phyloP scores from a whole-genome alignment of 1,284 basidiomycete genomes.

The Tylopilus orsonianus region DNA sequence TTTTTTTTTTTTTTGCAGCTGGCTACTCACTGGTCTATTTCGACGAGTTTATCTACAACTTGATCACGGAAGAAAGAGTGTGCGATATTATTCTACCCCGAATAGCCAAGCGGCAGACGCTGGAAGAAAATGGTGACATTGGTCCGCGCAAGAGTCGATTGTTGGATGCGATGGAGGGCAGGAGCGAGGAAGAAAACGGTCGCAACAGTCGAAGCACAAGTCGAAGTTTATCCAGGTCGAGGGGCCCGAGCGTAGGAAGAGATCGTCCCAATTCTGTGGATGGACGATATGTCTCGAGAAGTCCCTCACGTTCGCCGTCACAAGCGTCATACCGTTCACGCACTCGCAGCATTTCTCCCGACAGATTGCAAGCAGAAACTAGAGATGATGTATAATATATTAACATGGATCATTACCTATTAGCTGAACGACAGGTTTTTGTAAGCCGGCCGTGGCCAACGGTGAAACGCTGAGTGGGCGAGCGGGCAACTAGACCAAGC shows the following conservation, averaged over 20 bases:
- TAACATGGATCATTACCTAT: slow-evolving; percentile 14
- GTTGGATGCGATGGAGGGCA: slow-evolving; percentile 79
- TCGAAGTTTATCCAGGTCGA: slow-evolving; percentile 30
- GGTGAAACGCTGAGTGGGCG: no score
- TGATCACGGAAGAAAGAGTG: slow-evolving; percentile 87
- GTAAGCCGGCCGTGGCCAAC: no score
- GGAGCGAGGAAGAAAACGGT: slow-evolving; percentile 49
- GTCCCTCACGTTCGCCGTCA: slow-evolving; percentile 42
- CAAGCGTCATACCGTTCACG: slow-evolving; percentile 49
- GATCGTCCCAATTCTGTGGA: slow-evolving; percentile 43
- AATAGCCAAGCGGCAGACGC: slow-evolving; percentile 78
- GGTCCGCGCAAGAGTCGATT: slow-evolving; percentile 79
- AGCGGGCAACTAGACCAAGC: no score
- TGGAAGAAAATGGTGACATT: slow-evolving; percentile 92
- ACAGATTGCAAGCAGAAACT: slow-evolving; percentile 45
- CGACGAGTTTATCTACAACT: slow-evolving; percentile 89
- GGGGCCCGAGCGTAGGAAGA: slow-evolving; percentile 28
- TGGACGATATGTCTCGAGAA: slow-evolving; percentile 63
- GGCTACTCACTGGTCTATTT: slow-evolving; percentile 85
- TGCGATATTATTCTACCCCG: slow-evolving; percentile 97
- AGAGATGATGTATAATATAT: slow-evolving; percentile 17
- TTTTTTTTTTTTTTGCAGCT: slow-evolving; percentile 50
- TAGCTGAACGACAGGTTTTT: slow-evolving; percentile 34
- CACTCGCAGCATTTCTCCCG: slow-evolving; percentile 60
- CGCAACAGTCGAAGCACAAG: slow-evolving; percentile 33